Percentiles rank a stretch among this genome's conserved stretches.
Conservation (phyloP, 2,329 filamentous ascomycete genomes). For the Monosporascus sp. region DNA sequence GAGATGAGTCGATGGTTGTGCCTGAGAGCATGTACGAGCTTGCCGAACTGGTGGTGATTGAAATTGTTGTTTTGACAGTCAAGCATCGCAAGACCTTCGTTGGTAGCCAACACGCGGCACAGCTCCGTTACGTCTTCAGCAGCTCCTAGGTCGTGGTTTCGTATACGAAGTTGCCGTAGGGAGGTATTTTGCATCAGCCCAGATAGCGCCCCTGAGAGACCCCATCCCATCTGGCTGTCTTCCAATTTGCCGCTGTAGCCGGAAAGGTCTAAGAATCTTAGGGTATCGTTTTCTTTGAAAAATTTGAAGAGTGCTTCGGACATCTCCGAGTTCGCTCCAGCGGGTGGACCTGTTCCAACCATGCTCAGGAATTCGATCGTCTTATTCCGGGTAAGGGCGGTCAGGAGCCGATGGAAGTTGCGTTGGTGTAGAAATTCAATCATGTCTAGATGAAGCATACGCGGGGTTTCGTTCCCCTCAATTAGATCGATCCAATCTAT, state of each 20-base stretch:
- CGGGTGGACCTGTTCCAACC: conserved; percentile 46
- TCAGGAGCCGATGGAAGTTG: conserved; percentile 46
- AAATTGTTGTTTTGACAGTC: conserved; percentile 52
- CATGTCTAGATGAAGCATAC: conserved; percentile 49
- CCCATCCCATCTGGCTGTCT: conserved; percentile 49
- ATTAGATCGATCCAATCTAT: conserved; percentile 45
- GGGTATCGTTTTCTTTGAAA: conserved; percentile 43
- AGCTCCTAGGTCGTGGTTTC: conserved; percentile 51
- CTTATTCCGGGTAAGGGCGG: conserved; percentile 43
- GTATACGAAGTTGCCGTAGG: conserved; percentile 46
- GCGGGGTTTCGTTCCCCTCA: conserved; percentile 40
- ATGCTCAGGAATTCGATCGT: conserved; percentile 48
- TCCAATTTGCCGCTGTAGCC: conserved; percentile 53
- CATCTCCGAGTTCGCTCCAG: conserved; percentile 39
- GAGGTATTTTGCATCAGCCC: conserved; percentile 39
- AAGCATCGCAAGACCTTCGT: conserved; percentile 43
- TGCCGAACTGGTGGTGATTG: conserved; percentile 31
- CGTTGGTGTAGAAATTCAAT: conserved; percentile 48
- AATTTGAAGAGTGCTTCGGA: conserved; percentile 44
- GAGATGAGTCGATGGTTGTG: conserved; percentile 25
- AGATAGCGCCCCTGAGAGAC: conserved; percentile 44
- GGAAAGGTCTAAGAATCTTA: conserved; percentile 51
- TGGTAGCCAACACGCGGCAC: conserved; percentile 43
- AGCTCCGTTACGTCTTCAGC: conserved; percentile 32
- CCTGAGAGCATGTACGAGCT: conserved; percentile 22